A percentile compares a stretch with the other conserved stretches of the same genome.
phyloP scores from a whole-genome alignment of 2,329 filamentous ascomycete genomes.

The Didymella arachidicola region DNA sequence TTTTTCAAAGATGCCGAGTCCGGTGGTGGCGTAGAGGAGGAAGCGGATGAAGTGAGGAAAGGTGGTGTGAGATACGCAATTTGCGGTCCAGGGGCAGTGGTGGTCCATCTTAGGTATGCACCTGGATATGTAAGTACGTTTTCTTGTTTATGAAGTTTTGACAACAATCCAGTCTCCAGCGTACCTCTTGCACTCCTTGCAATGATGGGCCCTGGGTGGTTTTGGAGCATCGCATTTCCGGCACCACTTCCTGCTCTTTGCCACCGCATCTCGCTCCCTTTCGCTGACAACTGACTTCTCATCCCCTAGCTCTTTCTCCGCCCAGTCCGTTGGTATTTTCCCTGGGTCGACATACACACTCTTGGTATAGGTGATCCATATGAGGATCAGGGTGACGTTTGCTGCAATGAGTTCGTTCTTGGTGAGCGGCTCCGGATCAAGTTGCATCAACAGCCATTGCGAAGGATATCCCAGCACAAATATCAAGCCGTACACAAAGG shows the following conservation, averaged over 20 bases:
- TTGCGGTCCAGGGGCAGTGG: constrained; percentile 85
- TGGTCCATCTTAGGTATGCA: constrained; percentile 86
- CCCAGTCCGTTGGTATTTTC: constrained; percentile 54
- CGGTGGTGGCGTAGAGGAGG: constrained; percentile 71
- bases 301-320: constrained; percentile 17
- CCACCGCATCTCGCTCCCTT: constrained; percentile 16
- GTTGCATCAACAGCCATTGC: constrained; percentile 70
- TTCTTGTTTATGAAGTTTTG: neutral
- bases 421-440: constrained; percentile 67
- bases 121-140: constrained; percentile 43
- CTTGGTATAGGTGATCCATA: constrained; percentile 75
- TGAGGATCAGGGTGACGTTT: constrained; percentile 69
- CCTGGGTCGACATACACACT: constrained; percentile 68
- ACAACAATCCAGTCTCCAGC: neutral
- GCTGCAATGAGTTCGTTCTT: constrained; percentile 66
- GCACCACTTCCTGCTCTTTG: constrained; percentile 68
- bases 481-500: constrained; percentile 71
- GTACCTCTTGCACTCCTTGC: constrained; percentile 72
- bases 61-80: constrained; percentile 83
- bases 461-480: constrained; percentile 74
- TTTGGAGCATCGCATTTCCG: constrained; percentile 77
- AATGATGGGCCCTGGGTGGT: constrained; percentile 82
- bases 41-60: constrained; percentile 86
- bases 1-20: constrained; percentile 67
- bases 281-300: constrained; percentile 2